Conservation (phyloP, 108 stramenopile genomes). For the Cyclotella distinguenda region DNA sequence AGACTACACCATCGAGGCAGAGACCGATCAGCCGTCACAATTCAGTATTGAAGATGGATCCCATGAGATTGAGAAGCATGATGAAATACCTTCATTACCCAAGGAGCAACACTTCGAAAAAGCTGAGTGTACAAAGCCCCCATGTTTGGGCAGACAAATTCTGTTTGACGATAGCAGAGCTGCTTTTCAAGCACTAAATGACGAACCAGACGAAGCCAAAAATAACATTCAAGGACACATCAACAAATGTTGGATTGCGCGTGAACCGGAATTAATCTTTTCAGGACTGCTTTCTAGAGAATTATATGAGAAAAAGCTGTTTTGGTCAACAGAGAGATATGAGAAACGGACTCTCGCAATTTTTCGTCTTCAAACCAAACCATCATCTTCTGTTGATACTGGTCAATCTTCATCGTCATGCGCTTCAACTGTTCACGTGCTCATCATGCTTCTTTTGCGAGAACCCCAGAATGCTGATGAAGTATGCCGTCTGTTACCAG, state of each 20-base stretch:
- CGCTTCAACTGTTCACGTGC: conserved; percentile 24
- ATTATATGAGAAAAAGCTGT: conserved; percentile 21
- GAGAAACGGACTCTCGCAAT: conserved; percentile 10
- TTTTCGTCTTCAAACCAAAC: not conserved
- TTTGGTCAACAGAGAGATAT: conserved; percentile 9
- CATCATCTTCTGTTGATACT: not conserved
- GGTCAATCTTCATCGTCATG: conserved; percentile 1
- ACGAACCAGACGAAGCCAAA: conserved; percentile 12
- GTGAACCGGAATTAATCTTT: conserved; percentile 9
- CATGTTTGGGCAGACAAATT: conserved; percentile 11
- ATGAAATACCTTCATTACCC: too few species aligned
- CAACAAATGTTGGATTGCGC: conserved; percentile 58
- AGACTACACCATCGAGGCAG: too few species aligned
- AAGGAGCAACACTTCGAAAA: too few species aligned
- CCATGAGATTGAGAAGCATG: too few species aligned
- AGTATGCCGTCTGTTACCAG: conserved; percentile 47
- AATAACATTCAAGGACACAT: conserved; percentile 50
- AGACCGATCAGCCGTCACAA: too few species aligned
- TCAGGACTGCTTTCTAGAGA: conserved; percentile 17
- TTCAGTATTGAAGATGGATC: too few species aligned
- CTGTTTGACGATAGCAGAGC: conserved; percentile 27
- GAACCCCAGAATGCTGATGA: conserved; percentile 52
- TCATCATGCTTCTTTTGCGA: conserved; percentile 61
- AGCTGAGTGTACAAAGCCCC: too few species aligned
- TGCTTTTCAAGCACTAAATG: conserved; percentile 6